phyloP scores from a whole-genome alignment of 495 filamentous ascomycete genomes.

The Penicillium lividum region DNA sequence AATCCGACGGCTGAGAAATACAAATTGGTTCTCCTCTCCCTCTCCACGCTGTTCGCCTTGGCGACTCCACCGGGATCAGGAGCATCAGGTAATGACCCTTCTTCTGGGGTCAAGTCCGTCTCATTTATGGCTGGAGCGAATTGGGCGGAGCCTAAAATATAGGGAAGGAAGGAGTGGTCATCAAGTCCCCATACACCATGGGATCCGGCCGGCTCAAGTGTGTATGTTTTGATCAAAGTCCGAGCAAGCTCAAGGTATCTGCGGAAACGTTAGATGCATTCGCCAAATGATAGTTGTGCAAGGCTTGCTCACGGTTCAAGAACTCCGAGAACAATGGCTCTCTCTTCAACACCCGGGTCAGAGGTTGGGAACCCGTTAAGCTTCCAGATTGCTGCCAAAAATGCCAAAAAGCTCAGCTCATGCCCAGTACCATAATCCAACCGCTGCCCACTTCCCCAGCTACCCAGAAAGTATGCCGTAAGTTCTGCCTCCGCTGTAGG shows the following conservation, averaged over 20 bases:
- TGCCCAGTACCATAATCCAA: slow-evolving; percentile 97
- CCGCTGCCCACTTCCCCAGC: slow-evolving; percentile 84
- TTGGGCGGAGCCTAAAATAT: slow-evolving; percentile 90
- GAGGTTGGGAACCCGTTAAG: slow-evolving; percentile 67
- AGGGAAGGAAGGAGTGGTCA: slow-evolving; percentile 97
- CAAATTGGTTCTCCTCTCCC: slow-evolving; percentile 72
- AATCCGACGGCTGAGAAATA: slow-evolving; percentile 99
- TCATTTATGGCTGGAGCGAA: slow-evolving; percentile 70
- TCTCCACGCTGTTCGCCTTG: slow-evolving; percentile 64
- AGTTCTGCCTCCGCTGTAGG: slow-evolving; percentile 64
- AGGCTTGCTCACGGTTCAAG: slow-evolving; percentile 70
- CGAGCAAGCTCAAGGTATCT: slow-evolving; percentile 87
- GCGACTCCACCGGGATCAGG: slow-evolving; percentile 70
- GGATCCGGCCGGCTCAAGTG: slow-evolving; percentile 91
- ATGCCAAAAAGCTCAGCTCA: slow-evolving; percentile 91
- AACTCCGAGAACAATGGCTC: slow-evolving; percentile 76
- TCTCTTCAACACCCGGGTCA: slow-evolving; percentile 59
- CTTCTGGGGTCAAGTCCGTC: slow-evolving; percentile 62
- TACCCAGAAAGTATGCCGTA: slow-evolving; percentile 75
- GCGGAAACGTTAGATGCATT: slow-evolving; percentile 11
- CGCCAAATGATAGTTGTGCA: neutral
- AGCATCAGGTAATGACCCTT: slow-evolving; percentile 72
- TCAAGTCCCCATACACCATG: slow-evolving; percentile 98
- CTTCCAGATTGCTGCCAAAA: slow-evolving; percentile 88
- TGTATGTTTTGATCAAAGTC: slow-evolving; percentile 82